Conservation (phyloP, 1,284 basidiomycete genomes). For the Ceratobasidium sp. region DNA sequence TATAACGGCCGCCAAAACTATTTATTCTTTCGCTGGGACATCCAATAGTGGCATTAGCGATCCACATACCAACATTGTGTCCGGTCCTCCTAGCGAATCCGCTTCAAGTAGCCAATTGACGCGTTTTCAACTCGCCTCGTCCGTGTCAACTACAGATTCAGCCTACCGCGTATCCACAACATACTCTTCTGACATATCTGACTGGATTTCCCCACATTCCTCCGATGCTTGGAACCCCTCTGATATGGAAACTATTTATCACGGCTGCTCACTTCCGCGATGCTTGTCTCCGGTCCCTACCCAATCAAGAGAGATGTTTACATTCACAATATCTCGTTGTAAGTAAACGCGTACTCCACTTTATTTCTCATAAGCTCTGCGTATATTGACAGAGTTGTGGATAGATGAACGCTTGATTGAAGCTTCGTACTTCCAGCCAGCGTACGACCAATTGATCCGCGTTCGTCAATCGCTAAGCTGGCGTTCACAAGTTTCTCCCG, state of each 20-base stretch:
- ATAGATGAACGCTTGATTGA: background rate
- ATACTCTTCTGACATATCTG: background rate
- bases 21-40: too few species aligned
- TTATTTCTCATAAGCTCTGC: background rate
- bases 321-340: conserved; percentile 1
- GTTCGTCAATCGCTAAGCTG: background rate
- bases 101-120: background rate
- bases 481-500: background rate
- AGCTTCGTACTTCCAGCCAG: background rate
- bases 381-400: background rate
- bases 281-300: background rate
- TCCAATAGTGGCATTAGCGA: too few species aligned
- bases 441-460: background rate
- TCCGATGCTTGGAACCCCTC: background rate
- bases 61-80: background rate
- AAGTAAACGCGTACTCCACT: background rate
- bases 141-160: background rate
- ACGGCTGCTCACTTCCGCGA: background rate
- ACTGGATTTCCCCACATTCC: background rate
- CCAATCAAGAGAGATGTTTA: background rate
- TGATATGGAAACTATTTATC: too few species aligned
- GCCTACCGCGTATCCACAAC: background rate
- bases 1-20: too few species aligned
- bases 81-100: background rate
- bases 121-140: background rate